A percentile compares a stretch with the other conserved stretches of the same genome.
Conservation (phyloP, 768 basidiomycete species). For the Tricholoma sp. region DNA sequence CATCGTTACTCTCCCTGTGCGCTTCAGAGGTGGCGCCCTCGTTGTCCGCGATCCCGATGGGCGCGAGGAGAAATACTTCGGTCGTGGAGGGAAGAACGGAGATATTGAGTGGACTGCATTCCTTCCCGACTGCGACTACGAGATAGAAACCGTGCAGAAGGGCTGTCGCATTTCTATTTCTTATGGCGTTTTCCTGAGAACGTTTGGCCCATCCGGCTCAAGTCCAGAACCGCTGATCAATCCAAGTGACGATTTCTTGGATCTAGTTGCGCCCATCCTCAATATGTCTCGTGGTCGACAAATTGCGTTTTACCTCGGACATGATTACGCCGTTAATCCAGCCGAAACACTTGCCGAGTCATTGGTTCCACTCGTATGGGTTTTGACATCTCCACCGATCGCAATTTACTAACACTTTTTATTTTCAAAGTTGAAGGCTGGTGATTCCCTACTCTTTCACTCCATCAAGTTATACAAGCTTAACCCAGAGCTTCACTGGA, state of each 20-base stretch:
- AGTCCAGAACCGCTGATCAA: constrained; percentile 60
- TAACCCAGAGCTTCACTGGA: constrained; percentile 70
- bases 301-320: constrained; percentile 66
- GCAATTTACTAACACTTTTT: neutral
- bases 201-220: constrained; percentile 51
- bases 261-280: constrained; percentile 64
- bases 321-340: constrained; percentile 68
- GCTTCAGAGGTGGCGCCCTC: constrained; percentile 65
- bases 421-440: constrained; percentile 59
- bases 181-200: constrained; percentile 66
- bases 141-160: constrained; percentile 64
- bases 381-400: neutral
- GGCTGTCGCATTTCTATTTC: constrained; percentile 67
- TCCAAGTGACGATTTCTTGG: constrained; percentile 71
- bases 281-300: constrained; percentile 67
- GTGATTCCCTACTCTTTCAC: constrained; percentile 70
- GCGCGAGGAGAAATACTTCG: constrained; percentile 56
- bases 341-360: constrained; percentile 64
- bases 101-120: constrained; percentile 79
- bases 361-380: constrained; percentile 62
- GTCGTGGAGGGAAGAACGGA: constrained; percentile 53
- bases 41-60: constrained; percentile 53
- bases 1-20: constrained; percentile 67
- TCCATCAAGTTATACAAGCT: constrained; percentile 76
- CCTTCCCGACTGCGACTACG: constrained; percentile 68